These are phyloP conservation scores for Fusarium agapanthi DNA, from an alignment of 2,329 filamentous ascomycete species.

Conservation along the genomic window DNA sequence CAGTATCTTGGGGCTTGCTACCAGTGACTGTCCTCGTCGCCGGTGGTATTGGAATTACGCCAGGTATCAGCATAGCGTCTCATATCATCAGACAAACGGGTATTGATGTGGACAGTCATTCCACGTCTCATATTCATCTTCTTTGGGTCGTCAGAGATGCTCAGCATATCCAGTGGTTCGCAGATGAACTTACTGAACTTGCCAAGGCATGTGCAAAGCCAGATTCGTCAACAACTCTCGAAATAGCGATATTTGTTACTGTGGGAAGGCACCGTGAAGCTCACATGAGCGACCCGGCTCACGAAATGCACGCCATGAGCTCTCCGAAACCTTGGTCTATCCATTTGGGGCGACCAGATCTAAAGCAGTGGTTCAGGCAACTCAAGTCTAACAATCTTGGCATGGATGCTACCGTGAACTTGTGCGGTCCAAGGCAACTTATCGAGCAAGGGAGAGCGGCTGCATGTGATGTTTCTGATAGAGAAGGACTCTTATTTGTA, in stretches of 20 bases:
- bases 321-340: neutral
- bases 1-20: neutral
- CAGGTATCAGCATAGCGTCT: neutral
- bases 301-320: neutral
- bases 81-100: neutral
- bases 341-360: neutral
- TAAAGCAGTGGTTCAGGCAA: neutral
- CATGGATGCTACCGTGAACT: neutral
- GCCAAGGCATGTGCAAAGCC: neutral
- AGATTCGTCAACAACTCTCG: neutral
- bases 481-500: neutral
- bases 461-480: neutral
- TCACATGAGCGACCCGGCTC: neutral
- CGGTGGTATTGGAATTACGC: neutral
- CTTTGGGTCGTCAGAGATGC: neutral
- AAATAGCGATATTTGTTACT: neutral
- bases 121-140: neutral
- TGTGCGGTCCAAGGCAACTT: neutral
- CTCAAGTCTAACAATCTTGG: neutral
- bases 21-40: neutral
- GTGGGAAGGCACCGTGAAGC: rapidly evolving
- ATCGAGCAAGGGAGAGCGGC: neutral
- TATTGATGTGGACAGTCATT: rapidly evolving
- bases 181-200: neutral
- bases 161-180: neutral